Conservation (phyloP, 441 rosid genomes). For the Breynia disticha region DNA sequence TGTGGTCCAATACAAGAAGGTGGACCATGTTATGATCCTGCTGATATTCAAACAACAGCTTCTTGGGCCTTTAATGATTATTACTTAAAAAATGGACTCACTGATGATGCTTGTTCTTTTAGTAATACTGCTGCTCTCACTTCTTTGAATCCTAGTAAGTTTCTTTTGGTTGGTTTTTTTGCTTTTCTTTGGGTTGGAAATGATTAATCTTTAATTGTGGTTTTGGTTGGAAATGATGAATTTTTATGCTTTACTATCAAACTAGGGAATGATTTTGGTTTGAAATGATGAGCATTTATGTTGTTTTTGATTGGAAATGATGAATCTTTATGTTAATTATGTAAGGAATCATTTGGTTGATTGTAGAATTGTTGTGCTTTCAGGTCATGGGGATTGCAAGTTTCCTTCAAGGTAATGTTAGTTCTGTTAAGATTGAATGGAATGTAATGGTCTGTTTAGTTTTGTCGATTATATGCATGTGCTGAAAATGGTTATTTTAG, state of each 20-base stretch:
- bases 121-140: conserved; percentile 75
- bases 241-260: no score
- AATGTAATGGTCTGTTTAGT: not conserved
- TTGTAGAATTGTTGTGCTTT: conserved; percentile 14
- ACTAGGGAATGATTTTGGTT: no score
- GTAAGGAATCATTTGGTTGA: not conserved
- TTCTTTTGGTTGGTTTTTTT: not conserved
- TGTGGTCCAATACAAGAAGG: conserved; percentile 69
- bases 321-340: not conserved
- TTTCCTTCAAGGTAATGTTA: conserved; percentile 69
- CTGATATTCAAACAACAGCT: conserved; percentile 56
- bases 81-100: conserved; percentile 55
- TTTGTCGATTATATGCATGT: not conserved
- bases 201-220: no score
- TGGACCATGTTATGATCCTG: conserved; percentile 58
- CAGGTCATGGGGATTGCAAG: conserved; percentile 74
- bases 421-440: not conserved
- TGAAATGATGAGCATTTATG: no score
- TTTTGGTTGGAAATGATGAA: no score
- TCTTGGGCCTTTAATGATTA: conserved; percentile 85
- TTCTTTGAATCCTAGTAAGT: conserved; percentile 72
- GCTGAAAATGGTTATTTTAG: not conserved
- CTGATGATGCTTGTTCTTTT: conserved; percentile 76
- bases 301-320: no score
- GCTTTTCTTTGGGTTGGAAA: not conserved